Evolutionary conservation across 352 stramenopile species (phyloP).

Genomic region (Stramenopiles sp.): DNA sequence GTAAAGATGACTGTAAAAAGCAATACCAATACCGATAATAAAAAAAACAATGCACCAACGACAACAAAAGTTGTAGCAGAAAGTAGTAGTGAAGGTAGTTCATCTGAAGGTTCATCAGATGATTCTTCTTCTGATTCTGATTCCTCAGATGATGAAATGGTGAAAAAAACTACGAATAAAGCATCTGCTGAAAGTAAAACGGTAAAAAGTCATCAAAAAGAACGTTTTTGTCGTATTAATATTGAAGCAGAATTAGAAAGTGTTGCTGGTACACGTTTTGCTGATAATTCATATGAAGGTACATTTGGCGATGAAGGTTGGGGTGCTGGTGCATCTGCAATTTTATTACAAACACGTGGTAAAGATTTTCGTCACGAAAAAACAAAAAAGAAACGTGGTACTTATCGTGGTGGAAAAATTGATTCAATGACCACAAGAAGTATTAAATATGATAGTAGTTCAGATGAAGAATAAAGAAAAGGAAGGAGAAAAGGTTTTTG

Average conservation of each 20-base stretch:
- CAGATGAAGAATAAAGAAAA: no score
- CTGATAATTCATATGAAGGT: slow-evolving; percentile 40
- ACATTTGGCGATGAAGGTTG: slow-evolving; percentile 86
- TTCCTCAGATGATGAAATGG: not conserved
- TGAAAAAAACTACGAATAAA: not conserved
- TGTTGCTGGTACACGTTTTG: not conserved
- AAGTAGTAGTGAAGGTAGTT: not conserved
- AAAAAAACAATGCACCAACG: no score
- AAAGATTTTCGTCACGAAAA: slow-evolving; percentile 99
- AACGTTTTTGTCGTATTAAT: not conserved
- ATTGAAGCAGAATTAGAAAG: not conserved
- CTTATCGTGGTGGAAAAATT: slow-evolving; percentile 79
- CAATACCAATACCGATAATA: no score
- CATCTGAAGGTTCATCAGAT: not conserved
- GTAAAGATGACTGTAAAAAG: no score
- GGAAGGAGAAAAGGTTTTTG: no score
- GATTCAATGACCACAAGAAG: slow-evolving; percentile 73
- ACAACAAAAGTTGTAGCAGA: not conserved
- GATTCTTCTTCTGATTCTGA: not conserved
- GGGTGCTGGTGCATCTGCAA: slow-evolving; percentile 86
- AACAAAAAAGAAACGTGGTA: slow-evolving; percentile 97
- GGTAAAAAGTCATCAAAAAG: no score
- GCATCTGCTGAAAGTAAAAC: no score
- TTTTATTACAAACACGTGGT: slow-evolving; percentile 85
- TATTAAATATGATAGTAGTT: slow-evolving; percentile 58